Conservation (phyloP, 176 grass and related monocot species). For the Ampelocalamus luodianensis region DNA sequence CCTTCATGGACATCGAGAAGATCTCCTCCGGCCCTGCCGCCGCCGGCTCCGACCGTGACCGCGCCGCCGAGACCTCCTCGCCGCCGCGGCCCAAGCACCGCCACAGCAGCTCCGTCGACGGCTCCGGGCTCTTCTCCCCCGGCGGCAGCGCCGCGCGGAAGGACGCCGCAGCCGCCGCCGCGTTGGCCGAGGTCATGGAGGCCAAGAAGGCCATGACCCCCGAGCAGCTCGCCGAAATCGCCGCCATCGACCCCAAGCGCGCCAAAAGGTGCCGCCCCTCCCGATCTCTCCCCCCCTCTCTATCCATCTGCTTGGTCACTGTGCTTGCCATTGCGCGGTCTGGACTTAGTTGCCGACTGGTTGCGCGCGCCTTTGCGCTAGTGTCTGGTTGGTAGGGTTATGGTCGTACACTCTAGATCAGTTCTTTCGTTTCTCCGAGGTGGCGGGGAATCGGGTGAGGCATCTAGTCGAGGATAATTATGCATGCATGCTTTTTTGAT, state of each 20-base stretch:
- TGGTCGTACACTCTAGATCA: neutral
- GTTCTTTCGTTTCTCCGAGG: slow-evolving; percentile 23
- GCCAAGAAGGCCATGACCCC: slow-evolving; percentile 96
- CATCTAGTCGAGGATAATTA: slow-evolving; percentile 21
- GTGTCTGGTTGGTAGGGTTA: slow-evolving; percentile 5
- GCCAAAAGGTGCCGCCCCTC: slow-evolving; percentile 72
- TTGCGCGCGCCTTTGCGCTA: neutral
- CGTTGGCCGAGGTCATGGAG: slow-evolving; percentile 80
- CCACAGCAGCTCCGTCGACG: slow-evolving; percentile 90
- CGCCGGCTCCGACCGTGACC: slow-evolving; percentile 54
- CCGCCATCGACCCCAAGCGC: slow-evolving; percentile 88
- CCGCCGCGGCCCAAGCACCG: slow-evolving; percentile 76
- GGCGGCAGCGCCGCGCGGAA: slow-evolving; percentile 33
- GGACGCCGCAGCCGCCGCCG: slow-evolving; percentile 20
- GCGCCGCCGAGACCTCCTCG: slow-evolving; percentile 62
- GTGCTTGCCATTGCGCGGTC: neutral
- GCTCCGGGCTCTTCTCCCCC: slow-evolving; percentile 68
- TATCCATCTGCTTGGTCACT: neutral
- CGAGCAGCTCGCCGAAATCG: slow-evolving; percentile 84
- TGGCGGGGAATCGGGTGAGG: neutral
- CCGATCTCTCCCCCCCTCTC: neutral
- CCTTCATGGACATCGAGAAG: slow-evolving; percentile 99
- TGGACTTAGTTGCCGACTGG: neutral
- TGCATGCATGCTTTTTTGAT: slow-evolving; percentile 25
- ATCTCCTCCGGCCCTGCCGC: slow-evolving; percentile 66